A percentile compares a stretch with the other conserved stretches of the same genome.
Conservation (phyloP, 768 basidiomycete species). For the Mycena chlorophos region DNA sequence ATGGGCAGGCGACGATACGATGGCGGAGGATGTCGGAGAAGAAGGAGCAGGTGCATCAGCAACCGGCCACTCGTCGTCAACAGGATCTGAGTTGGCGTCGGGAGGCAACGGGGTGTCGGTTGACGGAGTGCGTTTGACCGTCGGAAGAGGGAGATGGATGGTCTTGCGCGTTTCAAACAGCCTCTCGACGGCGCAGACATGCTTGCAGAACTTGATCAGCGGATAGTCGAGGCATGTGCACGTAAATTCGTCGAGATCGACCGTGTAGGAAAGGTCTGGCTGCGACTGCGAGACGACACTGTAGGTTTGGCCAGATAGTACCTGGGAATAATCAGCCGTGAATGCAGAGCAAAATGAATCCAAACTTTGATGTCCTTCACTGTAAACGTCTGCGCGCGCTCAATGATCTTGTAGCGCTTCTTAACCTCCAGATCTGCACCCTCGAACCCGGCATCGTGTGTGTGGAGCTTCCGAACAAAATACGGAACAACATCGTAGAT, state of each 20-base stretch:
- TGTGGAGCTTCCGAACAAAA: conserved; percentile 18
- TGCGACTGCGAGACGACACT: neutral
- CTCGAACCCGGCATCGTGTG: conserved; percentile 26
- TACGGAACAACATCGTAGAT: conserved; percentile 15
- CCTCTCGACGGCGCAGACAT: conserved; percentile 20
- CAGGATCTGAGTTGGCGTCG: too few species aligned
- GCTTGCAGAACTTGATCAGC: conserved; percentile 22
- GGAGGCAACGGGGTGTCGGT: neutral
- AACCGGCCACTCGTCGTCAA: neutral
- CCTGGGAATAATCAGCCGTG: neutral
- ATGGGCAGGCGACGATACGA: neutral
- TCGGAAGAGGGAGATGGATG: neutral
- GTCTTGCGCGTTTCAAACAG: conserved; percentile 4
- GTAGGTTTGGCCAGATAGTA: neutral
- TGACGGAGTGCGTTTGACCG: neutral
- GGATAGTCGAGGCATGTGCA: conserved; percentile 16
- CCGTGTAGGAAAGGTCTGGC: neutral
- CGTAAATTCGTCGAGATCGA: conserved; percentile 17
- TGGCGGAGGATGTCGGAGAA: neutral
- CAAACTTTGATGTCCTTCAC: neutral
- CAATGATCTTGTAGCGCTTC: neutral
- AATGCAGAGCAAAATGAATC: neutral
- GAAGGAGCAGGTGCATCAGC: neutral
- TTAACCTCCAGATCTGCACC: conserved; percentile 22
- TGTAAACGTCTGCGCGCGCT: neutral